phyloP scores from a whole-genome alignment of 1,284 basidiomycete genomes.

The Apiotrichum porosum region DNA sequence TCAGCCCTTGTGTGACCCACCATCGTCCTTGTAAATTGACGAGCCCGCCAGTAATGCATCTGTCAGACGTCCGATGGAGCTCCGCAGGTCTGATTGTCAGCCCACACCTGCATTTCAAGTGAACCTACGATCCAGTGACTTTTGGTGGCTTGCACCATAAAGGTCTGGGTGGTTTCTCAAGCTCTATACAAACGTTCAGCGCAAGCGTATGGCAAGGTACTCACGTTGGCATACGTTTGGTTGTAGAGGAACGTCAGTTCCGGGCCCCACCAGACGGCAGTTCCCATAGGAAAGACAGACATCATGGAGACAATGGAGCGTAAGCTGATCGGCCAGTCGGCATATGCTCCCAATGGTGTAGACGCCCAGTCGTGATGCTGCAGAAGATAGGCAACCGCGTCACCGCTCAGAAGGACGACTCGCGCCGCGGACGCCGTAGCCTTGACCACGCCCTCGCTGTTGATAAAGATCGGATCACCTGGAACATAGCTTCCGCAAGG shows the following conservation, averaged over 20 bases:
- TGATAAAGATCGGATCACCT: background rate
- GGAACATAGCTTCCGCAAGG: background rate
- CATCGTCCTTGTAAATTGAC: slow-evolving; percentile 4
- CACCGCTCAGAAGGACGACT: background rate
- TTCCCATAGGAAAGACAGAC: slow-evolving; percentile 26
- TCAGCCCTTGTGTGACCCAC: too few relatives aligned
- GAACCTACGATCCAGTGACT: background rate
- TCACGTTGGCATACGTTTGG: slow-evolving; percentile 27
- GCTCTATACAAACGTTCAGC: slow-evolving; percentile 1
- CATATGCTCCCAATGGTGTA: slow-evolving; percentile 35
- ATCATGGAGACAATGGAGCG: slow-evolving; percentile 22
- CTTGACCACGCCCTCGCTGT: background rate
- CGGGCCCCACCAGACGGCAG: slow-evolving; percentile 44
- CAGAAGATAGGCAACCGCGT: slow-evolving; percentile 27
- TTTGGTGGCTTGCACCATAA: background rate
- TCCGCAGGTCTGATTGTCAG: background rate
- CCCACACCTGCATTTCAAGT: too few relatives aligned
- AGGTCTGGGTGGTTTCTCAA: slow-evolving; percentile 6
- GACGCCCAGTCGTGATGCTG: slow-evolving; percentile 37
- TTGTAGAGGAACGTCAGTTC: slow-evolving; percentile 45
- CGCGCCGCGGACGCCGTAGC: background rate
- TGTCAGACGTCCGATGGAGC: background rate
- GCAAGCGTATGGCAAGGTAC: background rate
- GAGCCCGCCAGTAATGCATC: background rate
- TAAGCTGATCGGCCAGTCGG: slow-evolving; percentile 36